Base-by-base conservation (phyloP, 352 stramenopile genomes). In the Aphanomyces euteiches region DNA sequence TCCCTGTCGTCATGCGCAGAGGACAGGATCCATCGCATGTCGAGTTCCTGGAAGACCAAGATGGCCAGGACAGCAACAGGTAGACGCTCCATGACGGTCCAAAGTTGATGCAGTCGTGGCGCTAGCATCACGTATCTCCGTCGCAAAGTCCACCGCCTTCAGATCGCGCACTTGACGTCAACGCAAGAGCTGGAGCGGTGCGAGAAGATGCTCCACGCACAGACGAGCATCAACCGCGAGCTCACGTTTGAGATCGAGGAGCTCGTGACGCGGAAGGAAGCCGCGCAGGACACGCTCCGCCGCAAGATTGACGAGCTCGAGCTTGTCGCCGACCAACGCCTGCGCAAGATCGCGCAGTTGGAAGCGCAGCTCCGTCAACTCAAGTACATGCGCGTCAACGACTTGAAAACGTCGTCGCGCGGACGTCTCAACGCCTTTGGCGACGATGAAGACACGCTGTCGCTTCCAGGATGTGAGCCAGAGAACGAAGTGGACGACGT, bases 171-270 rank as follows among this genome's bases (percentile, higher is more conserved):
- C 65, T 75, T 98, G 5, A 92, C 95, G 54, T 78, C 92, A 7
- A 91, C 90, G 65, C 89, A 96, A 61, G 93, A 98, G 65, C 76
- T 97, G 8, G 93, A 98, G 75, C 78, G 93, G 2, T 90, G 90
- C 47, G 93, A 98, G 66, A 90, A 95, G 73, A 98, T 98, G 92
- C 80, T 98, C 10, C 89, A 97, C 45, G 90, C 90, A 3, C 93
- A 98, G 74, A 96, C 87, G n/a, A 92, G 86, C 50, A 98, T 98
- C 74, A 98, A 98, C 69, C 79, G 87, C 13, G 93, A 98, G 70
- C 78, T 98, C 13, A 78, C 93, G 37, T 75, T 92, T 40, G 93
- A 98, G 70, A 88, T 98, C 39, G 89, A 97, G 61, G 88, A 97
- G 58, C 56, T 96, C 3, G 92, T 86, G 3, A 81, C 77, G 6